These are phyloP conservation scores for Arthrobotrys sphaeroides DNA, from an alignment of 2,329 filamentous ascomycete species.

Conservation along the genomic window DNA sequence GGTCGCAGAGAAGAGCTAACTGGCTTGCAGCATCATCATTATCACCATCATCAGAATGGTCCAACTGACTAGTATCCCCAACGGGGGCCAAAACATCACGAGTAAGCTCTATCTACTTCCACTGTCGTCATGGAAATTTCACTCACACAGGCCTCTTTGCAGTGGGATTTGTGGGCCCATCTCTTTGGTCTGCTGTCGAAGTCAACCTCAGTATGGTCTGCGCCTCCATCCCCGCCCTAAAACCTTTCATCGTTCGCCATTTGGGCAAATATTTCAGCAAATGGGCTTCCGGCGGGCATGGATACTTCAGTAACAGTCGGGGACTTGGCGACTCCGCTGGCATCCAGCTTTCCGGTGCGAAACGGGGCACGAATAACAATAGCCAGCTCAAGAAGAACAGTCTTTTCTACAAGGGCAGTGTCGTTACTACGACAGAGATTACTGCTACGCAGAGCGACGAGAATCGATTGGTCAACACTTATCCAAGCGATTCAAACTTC, in stretches of 20 bases:
- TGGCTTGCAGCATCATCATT: slow-evolving; percentile 22
- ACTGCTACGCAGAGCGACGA: slow-evolving; percentile 28
- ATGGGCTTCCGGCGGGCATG: slow-evolving; percentile 34
- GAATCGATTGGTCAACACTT: slow-evolving; percentile 19
- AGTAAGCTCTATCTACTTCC: slow-evolving; percentile 1
- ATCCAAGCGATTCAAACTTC: slow-evolving; percentile 10
- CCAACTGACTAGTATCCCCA: slow-evolving; percentile 43
- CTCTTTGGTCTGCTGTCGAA: slow-evolving; percentile 44
- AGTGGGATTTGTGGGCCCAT: slow-evolving; percentile 40
- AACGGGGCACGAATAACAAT: slow-evolving; percentile 11
- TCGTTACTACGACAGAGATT: slow-evolving; percentile 32
- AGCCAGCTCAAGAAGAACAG: slow-evolving; percentile 43
- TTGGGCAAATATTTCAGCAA: slow-evolving; percentile 47
- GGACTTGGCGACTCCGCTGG: slow-evolving; percentile 6
- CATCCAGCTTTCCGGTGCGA: slow-evolving; percentile 20
- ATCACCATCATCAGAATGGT: slow-evolving; percentile 49
- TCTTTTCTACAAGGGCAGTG: slow-evolving; percentile 39
- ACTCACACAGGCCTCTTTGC: neutral
- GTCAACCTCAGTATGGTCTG: slow-evolving; percentile 52
- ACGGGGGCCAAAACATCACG: slow-evolving; percentile 46
- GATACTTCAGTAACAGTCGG: slow-evolving; percentile 18
- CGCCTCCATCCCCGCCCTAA: slow-evolving; percentile 51
- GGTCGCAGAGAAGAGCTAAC: neutral
- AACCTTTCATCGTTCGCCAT: slow-evolving; percentile 43
- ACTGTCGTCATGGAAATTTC: neutral